Conservation (phyloP, 441 rosid genomes). For the Jatropha multifida region DNA sequence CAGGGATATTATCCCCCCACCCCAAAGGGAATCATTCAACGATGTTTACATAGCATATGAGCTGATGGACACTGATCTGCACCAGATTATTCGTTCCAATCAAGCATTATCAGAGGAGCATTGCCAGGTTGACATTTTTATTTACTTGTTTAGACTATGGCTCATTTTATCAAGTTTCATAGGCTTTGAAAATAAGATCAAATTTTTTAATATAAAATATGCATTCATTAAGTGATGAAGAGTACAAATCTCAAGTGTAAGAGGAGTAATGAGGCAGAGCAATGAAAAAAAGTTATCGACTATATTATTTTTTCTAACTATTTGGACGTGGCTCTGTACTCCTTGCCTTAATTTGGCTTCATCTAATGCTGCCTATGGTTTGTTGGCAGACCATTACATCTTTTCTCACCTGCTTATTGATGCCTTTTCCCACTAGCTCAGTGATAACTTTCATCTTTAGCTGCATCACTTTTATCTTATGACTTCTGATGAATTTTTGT, state of each 20-base stretch:
- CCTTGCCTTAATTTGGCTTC: neutral
- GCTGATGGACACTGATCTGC: conserved; percentile 71
- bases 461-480: neutral
- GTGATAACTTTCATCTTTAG: neutral
- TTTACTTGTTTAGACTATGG: neutral
- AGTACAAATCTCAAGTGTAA: neutral
- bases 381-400: neutral
- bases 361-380: neutral
- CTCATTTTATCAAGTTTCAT: neutral
- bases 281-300: neutral
- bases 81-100: conserved; percentile 54
- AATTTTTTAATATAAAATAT: neutral
- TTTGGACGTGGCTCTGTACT: neutral
- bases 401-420: neutral
- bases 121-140: conserved; percentile 53
- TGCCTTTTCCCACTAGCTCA: neutral
- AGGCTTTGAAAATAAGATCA: conserved; percentile 1
- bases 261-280: conserved; percentile 5
- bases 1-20: conserved; percentile 86
- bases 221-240: neutral
- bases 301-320: neutral
- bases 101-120: conserved; percentile 62
- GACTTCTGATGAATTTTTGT: neutral
- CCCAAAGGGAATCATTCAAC: conserved; percentile 57
- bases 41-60: conserved; percentile 94